Evolutionary conservation across 768 basidiomycete genomes (phyloP).

Genomic region (Suillus placidus): DNA sequence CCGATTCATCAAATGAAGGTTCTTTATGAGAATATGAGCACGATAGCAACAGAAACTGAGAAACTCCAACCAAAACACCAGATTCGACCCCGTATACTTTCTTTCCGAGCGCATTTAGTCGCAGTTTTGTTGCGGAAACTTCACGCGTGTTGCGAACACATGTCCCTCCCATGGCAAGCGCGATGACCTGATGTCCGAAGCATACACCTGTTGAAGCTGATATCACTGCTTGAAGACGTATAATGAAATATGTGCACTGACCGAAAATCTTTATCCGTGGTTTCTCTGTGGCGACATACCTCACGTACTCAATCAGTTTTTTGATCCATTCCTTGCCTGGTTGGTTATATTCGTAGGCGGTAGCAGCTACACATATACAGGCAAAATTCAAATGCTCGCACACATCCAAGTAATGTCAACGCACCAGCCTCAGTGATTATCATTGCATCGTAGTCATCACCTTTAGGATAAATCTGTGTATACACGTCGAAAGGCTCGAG

Average conservation of each 20-base stretch:
- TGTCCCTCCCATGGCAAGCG: slow-evolving; percentile 72
- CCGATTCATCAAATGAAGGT: slow-evolving; percentile 83
- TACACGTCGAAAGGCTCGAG: slow-evolving; percentile 77
- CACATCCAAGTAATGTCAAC: slow-evolving; percentile 22
- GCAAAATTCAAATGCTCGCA: neutral
- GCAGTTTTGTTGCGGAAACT: slow-evolving; percentile 67
- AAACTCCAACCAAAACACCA: slow-evolving; percentile 1
- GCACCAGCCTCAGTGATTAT: slow-evolving; percentile 86
- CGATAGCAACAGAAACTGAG: neutral
- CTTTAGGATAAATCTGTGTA: slow-evolving; percentile 59
- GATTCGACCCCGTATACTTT: slow-evolving; percentile 60
- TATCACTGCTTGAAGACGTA: neutral
- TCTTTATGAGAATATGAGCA: slow-evolving; percentile 41
- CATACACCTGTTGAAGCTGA: slow-evolving; percentile 64
- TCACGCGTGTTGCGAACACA: slow-evolving; percentile 76
- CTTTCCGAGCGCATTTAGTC: slow-evolving; percentile 69
- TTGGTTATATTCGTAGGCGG: slow-evolving; percentile 66
- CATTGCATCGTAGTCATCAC: slow-evolving; percentile 63
- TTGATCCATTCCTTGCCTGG: slow-evolving; percentile 65
- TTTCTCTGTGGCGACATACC: slow-evolving; percentile 49
- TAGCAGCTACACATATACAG: slow-evolving; percentile 52
- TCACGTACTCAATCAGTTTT: slow-evolving; percentile 61
- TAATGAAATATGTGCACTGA: slow-evolving; percentile 22
- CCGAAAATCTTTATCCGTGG: slow-evolving; percentile 77
- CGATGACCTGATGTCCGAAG: slow-evolving; percentile 88